Evolutionary conservation across 768 basidiomycete species (phyloP), one percentile per base, ranked within the genome.

Genomic region (Podaxis carcinomalis): DNA sequence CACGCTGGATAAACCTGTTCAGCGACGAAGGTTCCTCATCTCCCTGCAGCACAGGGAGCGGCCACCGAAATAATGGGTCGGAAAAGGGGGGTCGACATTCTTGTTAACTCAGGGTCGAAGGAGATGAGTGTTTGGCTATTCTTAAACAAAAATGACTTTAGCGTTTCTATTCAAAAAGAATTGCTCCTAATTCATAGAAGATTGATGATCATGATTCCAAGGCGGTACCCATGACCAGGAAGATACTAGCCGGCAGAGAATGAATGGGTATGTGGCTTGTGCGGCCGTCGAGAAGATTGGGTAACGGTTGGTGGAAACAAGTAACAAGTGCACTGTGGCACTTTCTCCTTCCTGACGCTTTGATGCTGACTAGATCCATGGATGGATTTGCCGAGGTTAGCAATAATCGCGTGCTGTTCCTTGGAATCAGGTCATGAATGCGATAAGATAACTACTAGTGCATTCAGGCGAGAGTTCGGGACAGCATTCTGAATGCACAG

Each of bases 281-380:
- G 56, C 56, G 56, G 44, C 42, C n/a, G 32, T 47, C 44, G 16
- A 57, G 56, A 57, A 57, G 55, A 37, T 39, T 37, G 16, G 16
- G 21, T n/a, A 37, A 23, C 39, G 21, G 40, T 36, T 27, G 9
- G 16, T 16, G 11, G 35, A 36, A 23, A 39, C 52, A 37, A 39
- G n/a, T 39, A 23, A 39, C 52, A 37, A 39, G n/a, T 39, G 36
- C 35, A 10, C n/a, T 37, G 52, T 53, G 52, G 35, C 52, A 37
- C 11, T 37, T 36, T 11, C 52, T 53, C n/a, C 52, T 39, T 54
- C 52, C 21, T 54, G 52, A 54, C 37, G 36, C 25, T 11, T 36
- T 52, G 51, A 52, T 52, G 32, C 35, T 35, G 13, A 35, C n/a
- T 16, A 4, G 51, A 11, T 16, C 13, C 28, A 21, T 28, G 16